phyloP scores from a whole-genome alignment of 768 basidiomycete genomes.

The Ephemerocybe angulata region DNA sequence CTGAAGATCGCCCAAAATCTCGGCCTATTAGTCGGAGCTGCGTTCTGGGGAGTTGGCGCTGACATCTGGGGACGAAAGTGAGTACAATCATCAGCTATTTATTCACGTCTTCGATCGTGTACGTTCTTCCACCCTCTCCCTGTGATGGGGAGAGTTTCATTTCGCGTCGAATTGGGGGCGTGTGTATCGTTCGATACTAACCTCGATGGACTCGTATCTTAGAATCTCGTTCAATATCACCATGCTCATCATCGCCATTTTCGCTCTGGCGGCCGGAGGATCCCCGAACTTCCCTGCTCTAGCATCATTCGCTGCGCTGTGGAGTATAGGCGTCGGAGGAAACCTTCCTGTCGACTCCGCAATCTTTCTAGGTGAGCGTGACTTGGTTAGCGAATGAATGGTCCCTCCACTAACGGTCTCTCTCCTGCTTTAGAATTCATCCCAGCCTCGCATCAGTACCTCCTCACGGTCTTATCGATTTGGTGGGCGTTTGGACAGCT shows the following conservation, averaged over 20 bases:
- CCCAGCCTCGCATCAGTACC: background rate
- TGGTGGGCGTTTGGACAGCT: background rate
- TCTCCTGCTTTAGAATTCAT: background rate
- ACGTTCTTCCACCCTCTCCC: background rate
- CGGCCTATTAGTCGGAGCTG: slow-evolving; percentile 65
- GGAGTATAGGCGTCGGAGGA: slow-evolving; percentile 53
- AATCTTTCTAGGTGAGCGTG: background rate
- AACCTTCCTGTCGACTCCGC: background rate
- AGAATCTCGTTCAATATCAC: slow-evolving; percentile 70
- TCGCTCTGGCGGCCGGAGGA: slow-evolving; percentile 60
- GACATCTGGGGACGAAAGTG: slow-evolving; percentile 72
- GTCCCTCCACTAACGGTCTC: background rate
- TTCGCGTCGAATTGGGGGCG: too few relatives aligned
- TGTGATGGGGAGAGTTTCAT: too few relatives aligned
- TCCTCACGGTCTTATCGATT: background rate
- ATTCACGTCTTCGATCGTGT: background rate
- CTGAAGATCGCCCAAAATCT: slow-evolving; percentile 69
- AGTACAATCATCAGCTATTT: background rate
- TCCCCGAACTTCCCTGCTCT: slow-evolving; percentile 50
- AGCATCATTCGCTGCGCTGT: slow-evolving; percentile 48
- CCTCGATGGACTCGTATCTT: too few relatives aligned
- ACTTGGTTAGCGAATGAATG: too few relatives aligned
- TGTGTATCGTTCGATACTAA: too few relatives aligned
- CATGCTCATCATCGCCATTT: slow-evolving; percentile 60
- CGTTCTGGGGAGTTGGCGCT: slow-evolving; percentile 63